Evolutionary conservation across 192 early-diverging fungal genomes (phyloP), one percentile per base, ranked within the genome.

Genomic region (Entrophospora sp.): DNA sequence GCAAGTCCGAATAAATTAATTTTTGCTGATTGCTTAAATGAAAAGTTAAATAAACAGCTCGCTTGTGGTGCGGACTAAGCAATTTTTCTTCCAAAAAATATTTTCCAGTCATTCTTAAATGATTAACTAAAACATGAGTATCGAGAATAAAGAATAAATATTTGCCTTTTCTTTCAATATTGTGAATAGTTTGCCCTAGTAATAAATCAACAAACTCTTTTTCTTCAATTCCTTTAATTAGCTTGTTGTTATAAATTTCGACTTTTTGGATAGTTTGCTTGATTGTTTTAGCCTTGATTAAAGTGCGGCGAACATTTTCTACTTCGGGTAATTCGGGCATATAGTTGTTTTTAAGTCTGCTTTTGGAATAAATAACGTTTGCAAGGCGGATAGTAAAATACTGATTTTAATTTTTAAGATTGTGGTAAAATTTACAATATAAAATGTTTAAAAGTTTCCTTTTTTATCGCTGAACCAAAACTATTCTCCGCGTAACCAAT

Each of bases 171-270:
- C 20, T 43, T 43, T 52, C 20, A 25, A 52, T 5, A 2, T 27
- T 52, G 14, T 52, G 12, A 22, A 52, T 52, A 27, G 49, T 52
- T 27, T 52, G 12, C 5, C 49, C 49, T 8, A 51, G 12, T 18
- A 51, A 51, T 51, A 51, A 51, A 51, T 51, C n/a, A 51, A 18
- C 24, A 51, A 51, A 51, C 20, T 42, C 40, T 42, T 51, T 51
- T 51, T 51, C 48, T 13, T 13, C 5, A 7, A 12, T 51, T 30
- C 24, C 48, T 12, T 51, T 51, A 51, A 51, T 51, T 51, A 51
- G 12, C 12, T 18, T 51, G 2, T 12, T 18, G 22, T 51, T 51
- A 22, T 24, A 5, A 51, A 51, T 12, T 20, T 51, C 48, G 12
- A 51, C 20, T 42, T 8, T 3, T 51, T 51, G 48, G n/a, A 51